A percentile compares a stretch with the other conserved stretches of the same genome.
Evolutionary conservation across 2,329 filamentous ascomycete genomes (phyloP).

Genomic region (Epichloe elymi): DNA sequence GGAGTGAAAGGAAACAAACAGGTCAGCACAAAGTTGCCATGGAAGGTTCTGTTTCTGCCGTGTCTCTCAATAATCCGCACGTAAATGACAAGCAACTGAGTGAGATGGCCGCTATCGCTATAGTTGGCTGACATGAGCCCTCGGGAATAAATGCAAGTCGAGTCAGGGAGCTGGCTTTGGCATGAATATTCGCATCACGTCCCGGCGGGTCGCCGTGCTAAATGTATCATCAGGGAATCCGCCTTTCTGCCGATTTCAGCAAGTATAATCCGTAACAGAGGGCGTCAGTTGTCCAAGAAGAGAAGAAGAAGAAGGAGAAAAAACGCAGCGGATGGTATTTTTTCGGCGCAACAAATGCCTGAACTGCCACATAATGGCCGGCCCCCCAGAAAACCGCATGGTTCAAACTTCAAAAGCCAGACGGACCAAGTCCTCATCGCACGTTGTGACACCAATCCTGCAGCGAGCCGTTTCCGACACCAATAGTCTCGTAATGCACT

Average conservation of each 20-base stretch:
- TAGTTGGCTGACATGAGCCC: background rate
- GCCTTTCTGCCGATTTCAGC: background rate
- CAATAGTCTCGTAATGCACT: slow-evolving; percentile 22
- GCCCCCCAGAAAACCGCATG: background rate
- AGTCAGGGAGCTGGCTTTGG: background rate
- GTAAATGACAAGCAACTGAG: background rate
- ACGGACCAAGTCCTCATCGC: background rate
- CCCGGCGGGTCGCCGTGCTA: background rate
- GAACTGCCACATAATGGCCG: background rate
- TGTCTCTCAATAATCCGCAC: background rate
- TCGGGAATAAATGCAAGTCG: background rate
- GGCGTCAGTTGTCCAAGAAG: background rate
- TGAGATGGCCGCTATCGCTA: background rate
- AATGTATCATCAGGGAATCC: background rate
- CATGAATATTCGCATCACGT: background rate
- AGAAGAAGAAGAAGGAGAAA: background rate
- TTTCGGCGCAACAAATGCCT: background rate
- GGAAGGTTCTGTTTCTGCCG: too few relatives aligned
- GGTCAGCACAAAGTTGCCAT: too few relatives aligned
- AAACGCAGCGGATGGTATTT: too few relatives aligned
- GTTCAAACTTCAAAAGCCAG: background rate
- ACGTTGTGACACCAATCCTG: slow-evolving; percentile 16
- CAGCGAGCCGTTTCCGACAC: slow-evolving; percentile 21
- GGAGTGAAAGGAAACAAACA: too few relatives aligned
- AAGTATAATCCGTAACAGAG: background rate